Percentiles rank a stretch among this genome's conserved stretches.
Evolutionary conservation across 225 moss, liverwort and hornwort genomes (phyloP).

Genomic region (Physcomitrellopsis africana): DNA sequence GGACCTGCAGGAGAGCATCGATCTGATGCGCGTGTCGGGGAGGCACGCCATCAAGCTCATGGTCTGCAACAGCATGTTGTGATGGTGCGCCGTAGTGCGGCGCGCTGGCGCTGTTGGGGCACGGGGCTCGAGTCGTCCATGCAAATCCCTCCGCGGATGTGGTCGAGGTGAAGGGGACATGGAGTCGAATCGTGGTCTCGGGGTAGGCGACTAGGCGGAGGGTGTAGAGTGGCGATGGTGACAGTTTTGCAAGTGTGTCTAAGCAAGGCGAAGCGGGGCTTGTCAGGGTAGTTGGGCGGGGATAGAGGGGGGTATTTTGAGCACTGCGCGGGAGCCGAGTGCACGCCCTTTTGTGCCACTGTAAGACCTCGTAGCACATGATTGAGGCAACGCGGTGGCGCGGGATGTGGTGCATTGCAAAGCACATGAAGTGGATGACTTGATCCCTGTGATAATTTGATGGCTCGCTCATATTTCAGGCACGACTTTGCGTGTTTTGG

Average conservation of each 20-base stretch:
- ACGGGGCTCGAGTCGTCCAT: neutral
- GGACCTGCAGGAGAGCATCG: constrained; percentile 88
- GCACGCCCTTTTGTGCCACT: constrained; percentile 42
- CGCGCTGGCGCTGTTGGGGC: neutral
- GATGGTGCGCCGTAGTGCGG: neutral
- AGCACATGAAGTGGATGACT: neutral
- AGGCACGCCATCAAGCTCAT: constrained; percentile 82
- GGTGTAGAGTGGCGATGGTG: constrained; percentile 13
- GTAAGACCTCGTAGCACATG: constrained; percentile 14
- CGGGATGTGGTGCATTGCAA: neutral
- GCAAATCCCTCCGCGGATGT: neutral
- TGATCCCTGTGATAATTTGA: too few species aligned
- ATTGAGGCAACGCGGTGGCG: constrained; percentile 14
- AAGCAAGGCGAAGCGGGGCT: constrained; percentile 2
- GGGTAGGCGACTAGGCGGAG: neutral
- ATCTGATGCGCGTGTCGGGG: constrained; percentile 65
- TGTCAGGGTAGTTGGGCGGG: constrained; percentile 20
- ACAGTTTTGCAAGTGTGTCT: constrained; percentile 33
- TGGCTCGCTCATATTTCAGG: too few species aligned
- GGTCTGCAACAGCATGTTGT: constrained; percentile 49
- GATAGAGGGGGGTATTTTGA: neutral
- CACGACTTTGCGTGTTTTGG: too few species aligned
- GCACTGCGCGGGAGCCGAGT: constrained; percentile 17
- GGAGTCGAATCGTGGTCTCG: constrained; percentile 1
- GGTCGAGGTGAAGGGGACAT: neutral